Percentiles rank a stretch among this genome's conserved stretches.
Conservation (phyloP, 2,329 filamentous ascomycete genomes). For the Alternaria ventricosa region DNA sequence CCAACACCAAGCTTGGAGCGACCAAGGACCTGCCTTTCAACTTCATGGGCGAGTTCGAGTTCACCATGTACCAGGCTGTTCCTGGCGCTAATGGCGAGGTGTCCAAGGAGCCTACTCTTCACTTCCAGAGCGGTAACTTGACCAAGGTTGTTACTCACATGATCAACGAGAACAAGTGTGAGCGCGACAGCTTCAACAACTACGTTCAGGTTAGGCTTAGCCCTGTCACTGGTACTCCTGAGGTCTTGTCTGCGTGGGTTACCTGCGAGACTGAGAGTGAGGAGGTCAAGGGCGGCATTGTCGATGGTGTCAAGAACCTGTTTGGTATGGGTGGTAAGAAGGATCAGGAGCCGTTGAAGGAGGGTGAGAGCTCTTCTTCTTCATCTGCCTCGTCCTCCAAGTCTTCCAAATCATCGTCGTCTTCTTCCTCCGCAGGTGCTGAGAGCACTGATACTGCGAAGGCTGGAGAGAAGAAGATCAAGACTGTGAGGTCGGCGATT, state of each 20-base stretch:
- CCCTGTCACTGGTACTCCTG: slow-evolving; percentile 77
- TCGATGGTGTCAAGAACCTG: slow-evolving; percentile 94
- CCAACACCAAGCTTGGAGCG: slow-evolving; percentile 75
- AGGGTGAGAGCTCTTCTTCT: slow-evolving; percentile 50
- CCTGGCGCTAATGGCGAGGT: slow-evolving; percentile 52
- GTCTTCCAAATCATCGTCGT: slow-evolving; percentile 52
- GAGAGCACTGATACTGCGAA: slow-evolving; percentile 59
- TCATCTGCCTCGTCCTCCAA: slow-evolving; percentile 53
- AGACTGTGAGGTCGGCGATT: slow-evolving; percentile 60
- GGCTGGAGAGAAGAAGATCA: slow-evolving; percentile 56
- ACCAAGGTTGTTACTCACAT: slow-evolving; percentile 81
- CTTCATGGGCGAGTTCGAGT: slow-evolving; percentile 80
- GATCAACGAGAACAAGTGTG: slow-evolving; percentile 79
- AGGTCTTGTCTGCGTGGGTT: slow-evolving; percentile 75
- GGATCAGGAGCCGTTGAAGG: slow-evolving; percentile 74
- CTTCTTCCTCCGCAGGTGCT: slow-evolving; percentile 54
- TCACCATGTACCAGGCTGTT: slow-evolving; percentile 79
- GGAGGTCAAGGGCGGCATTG: slow-evolving; percentile 78
- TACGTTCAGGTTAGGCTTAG: slow-evolving; percentile 78
- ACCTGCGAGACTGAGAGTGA: slow-evolving; percentile 81
- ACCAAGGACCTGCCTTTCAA: slow-evolving; percentile 86
- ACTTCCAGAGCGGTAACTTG: slow-evolving; percentile 80
- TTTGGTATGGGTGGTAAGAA: slow-evolving; percentile 95
- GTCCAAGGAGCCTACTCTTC: slow-evolving; percentile 66
- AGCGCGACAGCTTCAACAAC: slow-evolving; percentile 76